These are phyloP conservation scores for Calonectria pseudoreteaudii DNA, from an alignment of 2,329 filamentous ascomycete species.

Conservation along the genomic window DNA sequence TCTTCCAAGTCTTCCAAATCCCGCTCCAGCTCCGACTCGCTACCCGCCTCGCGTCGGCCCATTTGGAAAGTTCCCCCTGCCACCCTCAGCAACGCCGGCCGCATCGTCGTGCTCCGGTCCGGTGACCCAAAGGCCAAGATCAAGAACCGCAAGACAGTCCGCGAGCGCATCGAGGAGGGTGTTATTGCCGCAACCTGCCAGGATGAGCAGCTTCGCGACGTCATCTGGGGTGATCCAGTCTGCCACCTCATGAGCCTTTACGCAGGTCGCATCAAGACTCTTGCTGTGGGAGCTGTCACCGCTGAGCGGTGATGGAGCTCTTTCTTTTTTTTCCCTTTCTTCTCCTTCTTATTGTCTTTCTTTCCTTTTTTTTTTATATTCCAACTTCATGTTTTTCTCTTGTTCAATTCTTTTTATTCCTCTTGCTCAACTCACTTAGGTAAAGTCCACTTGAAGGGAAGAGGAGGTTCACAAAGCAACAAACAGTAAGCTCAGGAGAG, in stretches of 20 bases:
- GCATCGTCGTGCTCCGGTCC: slow-evolving; percentile 74
- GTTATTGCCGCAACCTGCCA: slow-evolving; percentile 76
- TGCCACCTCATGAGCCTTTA: slow-evolving; percentile 87
- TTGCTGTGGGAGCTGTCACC: slow-evolving; percentile 71
- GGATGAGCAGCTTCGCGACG: slow-evolving; percentile 74
- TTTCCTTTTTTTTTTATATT: background rate
- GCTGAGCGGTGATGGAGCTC: slow-evolving; percentile 26
- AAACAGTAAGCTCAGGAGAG: slow-evolving; percentile 22
- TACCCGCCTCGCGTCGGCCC: slow-evolving; percentile 45
- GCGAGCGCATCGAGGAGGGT: slow-evolving; percentile 65
- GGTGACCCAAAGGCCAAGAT: slow-evolving; percentile 52
- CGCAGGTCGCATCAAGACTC: slow-evolving; percentile 74
- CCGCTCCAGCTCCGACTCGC: slow-evolving; percentile 11
- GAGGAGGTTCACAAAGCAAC: background rate
- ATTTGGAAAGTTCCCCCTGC: slow-evolving; percentile 75
- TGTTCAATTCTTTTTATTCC: background rate
- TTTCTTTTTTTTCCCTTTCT: background rate
- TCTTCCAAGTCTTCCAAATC: slow-evolving; percentile 32
- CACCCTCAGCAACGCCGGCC: slow-evolving; percentile 77
- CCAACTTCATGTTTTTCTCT: background rate
- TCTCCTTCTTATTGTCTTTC: too few species aligned
- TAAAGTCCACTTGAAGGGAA: background rate
- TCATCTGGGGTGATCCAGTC: slow-evolving; percentile 85
- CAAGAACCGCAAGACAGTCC: slow-evolving; percentile 60
- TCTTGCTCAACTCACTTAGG: background rate